phyloP scores from a whole-genome alignment of 2,329 filamentous ascomycete genomes.

The Tolypocladium amazonense region DNA sequence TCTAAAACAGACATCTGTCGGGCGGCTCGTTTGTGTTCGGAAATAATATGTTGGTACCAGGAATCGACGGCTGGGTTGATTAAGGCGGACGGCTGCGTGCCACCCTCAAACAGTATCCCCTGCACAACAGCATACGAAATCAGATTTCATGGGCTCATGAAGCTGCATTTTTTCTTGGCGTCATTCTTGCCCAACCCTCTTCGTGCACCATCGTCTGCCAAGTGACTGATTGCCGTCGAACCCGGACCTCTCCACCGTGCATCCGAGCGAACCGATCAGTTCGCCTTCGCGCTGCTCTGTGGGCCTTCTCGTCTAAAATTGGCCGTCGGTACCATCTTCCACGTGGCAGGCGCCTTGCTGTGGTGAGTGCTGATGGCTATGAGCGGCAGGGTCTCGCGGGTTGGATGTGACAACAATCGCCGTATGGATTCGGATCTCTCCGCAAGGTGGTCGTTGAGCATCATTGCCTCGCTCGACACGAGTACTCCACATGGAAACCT shows the following conservation, averaged over 20 bases:
- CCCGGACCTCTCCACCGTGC: neutral
- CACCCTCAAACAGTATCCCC: neutral
- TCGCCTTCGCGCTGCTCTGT: neutral
- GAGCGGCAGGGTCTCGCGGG: neutral
- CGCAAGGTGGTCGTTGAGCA: neutral
- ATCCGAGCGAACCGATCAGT: too few relatives aligned
- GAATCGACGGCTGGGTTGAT: neutral
- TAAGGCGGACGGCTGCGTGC: neutral
- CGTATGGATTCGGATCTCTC: conserved; percentile 1
- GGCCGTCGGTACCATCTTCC: neutral
- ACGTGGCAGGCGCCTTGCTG: neutral
- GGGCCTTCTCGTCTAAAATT: neutral
- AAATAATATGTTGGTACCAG: neutral
- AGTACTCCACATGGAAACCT: neutral
- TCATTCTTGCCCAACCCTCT: too few relatives aligned
- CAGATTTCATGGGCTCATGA: neutral
- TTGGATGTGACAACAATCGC: conserved; percentile 1
- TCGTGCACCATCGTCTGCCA: neutral
- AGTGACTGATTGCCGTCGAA: neutral
- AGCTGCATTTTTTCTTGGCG: neutral
- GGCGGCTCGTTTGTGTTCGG: neutral
- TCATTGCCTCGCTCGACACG: neutral
- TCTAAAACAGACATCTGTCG: neutral
- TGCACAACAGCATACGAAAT: neutral
- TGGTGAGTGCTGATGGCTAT: neutral